These are phyloP conservation scores for Myxozyma sirexii DNA, from an alignment of 805 yeast genomes.

Conservation along the genomic window DNA sequence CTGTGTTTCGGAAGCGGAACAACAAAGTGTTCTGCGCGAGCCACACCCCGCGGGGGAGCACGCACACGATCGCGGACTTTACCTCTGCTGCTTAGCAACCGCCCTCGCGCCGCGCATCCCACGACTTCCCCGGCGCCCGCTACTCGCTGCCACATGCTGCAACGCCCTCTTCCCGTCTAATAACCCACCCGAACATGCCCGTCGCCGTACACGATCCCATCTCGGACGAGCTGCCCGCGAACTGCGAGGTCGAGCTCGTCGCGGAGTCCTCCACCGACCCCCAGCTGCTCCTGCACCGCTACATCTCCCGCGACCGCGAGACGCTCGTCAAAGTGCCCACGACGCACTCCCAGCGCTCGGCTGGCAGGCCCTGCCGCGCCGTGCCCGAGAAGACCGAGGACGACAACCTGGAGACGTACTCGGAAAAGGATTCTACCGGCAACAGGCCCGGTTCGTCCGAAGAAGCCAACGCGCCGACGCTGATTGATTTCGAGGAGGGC, in stretches of 20 bases:
- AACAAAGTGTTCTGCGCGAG: no score
- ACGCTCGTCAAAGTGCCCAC: constrained; percentile 13
- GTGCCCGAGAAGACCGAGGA: not conserved
- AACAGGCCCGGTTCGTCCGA: not conserved
- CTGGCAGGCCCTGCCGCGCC: not conserved
- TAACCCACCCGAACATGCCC: constrained; percentile 4
- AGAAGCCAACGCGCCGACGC: constrained; percentile 15
- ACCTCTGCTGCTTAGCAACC: no score
- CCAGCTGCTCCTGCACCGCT: constrained; percentile 24
- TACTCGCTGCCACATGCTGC: not conserved
- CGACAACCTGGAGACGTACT: not conserved
- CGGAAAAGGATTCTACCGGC: not conserved
- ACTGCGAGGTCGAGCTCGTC: constrained; percentile 23
- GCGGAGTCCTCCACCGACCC: constrained; percentile 26
- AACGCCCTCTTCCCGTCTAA: not conserved
- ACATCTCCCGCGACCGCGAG: constrained; percentile 14
- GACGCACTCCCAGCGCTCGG: constrained; percentile 1
- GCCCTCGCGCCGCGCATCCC: no score
- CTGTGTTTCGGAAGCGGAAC: no score
- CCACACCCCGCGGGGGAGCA: no score
- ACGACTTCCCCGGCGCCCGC: no score
- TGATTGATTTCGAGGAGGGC: constrained; percentile 27
- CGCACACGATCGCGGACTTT: no score
- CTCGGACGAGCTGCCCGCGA: constrained; percentile 9
- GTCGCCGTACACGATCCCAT: constrained; percentile 24